phyloP scores from a whole-genome alignment of 345 rosid genomes.

The Euphorbia peplus region DNA sequence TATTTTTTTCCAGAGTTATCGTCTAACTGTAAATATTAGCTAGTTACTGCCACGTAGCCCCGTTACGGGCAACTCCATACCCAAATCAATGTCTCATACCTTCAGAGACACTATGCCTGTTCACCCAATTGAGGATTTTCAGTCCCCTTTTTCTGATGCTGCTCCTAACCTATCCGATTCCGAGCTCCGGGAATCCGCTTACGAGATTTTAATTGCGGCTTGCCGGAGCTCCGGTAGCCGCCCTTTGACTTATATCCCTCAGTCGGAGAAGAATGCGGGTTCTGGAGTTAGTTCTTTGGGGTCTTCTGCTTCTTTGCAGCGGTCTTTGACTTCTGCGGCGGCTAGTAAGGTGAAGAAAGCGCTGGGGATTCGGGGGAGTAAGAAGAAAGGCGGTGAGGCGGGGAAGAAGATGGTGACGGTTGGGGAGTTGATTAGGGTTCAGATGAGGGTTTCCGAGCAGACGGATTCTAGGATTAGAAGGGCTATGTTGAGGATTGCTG shows the following conservation, averaged over 20 bases:
- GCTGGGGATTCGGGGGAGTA: constrained; percentile 25
- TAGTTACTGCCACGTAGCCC: too few species aligned
- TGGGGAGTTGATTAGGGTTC: constrained; percentile 30
- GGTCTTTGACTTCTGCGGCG: constrained; percentile 30
- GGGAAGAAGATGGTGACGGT: constrained; percentile 51
- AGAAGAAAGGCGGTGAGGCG: constrained; percentile 34
- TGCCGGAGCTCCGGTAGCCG: constrained; percentile 30
- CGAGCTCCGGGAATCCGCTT: constrained; percentile 30
- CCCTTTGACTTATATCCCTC: constrained; percentile 26
- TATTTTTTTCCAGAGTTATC: too few species aligned
- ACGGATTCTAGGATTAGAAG: constrained; percentile 32
- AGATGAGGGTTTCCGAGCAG: constrained; percentile 35
- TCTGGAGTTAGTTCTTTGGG: not conserved
- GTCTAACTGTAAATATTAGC: too few species aligned
- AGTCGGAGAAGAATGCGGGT: constrained; percentile 19
- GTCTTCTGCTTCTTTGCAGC: constrained; percentile 19
- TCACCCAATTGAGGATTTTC: constrained; percentile 15
- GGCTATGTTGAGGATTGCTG: constrained; percentile 31
- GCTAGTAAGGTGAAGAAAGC: constrained; percentile 36
- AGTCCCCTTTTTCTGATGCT: constrained; percentile 21
- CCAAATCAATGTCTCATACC: constrained; percentile 13
- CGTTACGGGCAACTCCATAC: too few species aligned
- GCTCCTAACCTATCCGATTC: constrained; percentile 16
- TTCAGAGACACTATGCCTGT: constrained; percentile 16
- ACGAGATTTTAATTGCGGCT: constrained; percentile 30